Base-by-base conservation (phyloP, 768 basidiomycete genomes). In the Boletus eberwhitei region DNA sequence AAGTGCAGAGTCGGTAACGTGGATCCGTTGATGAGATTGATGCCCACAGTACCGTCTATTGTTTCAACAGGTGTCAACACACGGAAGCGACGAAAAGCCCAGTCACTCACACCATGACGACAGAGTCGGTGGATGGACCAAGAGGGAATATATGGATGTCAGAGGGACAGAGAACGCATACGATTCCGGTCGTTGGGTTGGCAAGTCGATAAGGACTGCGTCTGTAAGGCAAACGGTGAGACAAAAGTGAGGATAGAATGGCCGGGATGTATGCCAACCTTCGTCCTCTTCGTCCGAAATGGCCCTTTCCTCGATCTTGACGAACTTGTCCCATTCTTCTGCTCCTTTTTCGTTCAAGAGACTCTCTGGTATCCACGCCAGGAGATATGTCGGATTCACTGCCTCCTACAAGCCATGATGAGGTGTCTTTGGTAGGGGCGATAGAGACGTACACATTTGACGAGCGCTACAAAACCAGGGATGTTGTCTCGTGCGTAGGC, bases 151-250 rank as follows among this genome's bases (percentile, higher is more conserved):
- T 61, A 98, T 85, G 11, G 88, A 88, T 0, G 88, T 88, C 42
- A 97, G 65, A 11, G 94, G 89, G 1, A 96, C 89, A n/a, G 94
- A 95, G 74, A 97, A 97, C 1, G 94, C 93, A 66, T 97, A 97
- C 19, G 90, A 90, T 69, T 95, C 91, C 4, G 92, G 88, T 47
- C 87, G 77, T 61, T 88, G 87, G 1, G 83, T 83, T 32, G 93
- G 93, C 51, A 93, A 77, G 60, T 93, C 88, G 57, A 94, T 91
- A 39, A 93, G 79, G 22, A 94, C 88, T 29, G 85, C 85, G 64
- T 94, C 92, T 93, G 56, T 24, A 41, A 17, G 55, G 37, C 36
- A 50, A 35, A 48, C 13, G 34, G 55, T 52, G 54, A 54, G 48
- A 58, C n/a, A 51, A 19, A n/a, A 39, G 17, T 53, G 13, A 36